These are phyloP conservation scores for Calocybe indica DNA, from an alignment of 768 basidiomycete species.

Conservation along the genomic window DNA sequence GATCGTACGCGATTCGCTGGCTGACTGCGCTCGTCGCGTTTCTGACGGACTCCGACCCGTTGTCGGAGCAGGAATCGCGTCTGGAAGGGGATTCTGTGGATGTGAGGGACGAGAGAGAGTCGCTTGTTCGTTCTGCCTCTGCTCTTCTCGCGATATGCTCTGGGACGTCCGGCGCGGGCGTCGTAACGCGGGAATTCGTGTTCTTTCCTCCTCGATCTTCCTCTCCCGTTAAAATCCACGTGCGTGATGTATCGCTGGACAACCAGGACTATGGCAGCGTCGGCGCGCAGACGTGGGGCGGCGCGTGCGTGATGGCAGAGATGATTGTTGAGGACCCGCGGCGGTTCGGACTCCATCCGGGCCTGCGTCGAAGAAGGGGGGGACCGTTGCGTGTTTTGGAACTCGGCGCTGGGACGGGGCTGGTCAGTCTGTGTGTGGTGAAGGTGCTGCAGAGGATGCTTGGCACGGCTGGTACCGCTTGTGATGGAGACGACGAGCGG, in stretches of 20 bases:
- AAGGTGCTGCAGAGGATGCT: slow-evolving; percentile 28
- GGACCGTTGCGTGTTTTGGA: slow-evolving; percentile 51
- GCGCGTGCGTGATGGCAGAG: slow-evolving; percentile 75
- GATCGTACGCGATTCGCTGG: slow-evolving; percentile 67
- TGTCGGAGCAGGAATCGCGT: background rate
- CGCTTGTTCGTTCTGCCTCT: slow-evolving; percentile 47
- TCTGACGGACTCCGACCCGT: slow-evolving; percentile 9
- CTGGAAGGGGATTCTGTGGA: slow-evolving; percentile 4
- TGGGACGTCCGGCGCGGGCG: slow-evolving; percentile 59
- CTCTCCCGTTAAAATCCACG: slow-evolving; percentile 26
- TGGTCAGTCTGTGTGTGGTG: slow-evolving; percentile 59
- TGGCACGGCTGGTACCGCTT: too few relatives aligned
- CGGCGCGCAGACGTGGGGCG: slow-evolving; percentile 88
- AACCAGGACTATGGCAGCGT: slow-evolving; percentile 67
- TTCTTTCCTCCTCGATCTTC: slow-evolving; percentile 24
- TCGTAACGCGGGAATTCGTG: slow-evolving; percentile 42
- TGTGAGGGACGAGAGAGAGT: slow-evolving; percentile 15
- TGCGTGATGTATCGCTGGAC: slow-evolving; percentile 67
- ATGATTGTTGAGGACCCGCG: slow-evolving; percentile 55
- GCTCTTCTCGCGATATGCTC: slow-evolving; percentile 60
- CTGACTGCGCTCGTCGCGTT: slow-evolving; percentile 56
- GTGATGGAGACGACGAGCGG: slow-evolving; percentile 6
- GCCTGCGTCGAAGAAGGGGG: background rate
- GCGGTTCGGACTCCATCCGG: slow-evolving; percentile 35
- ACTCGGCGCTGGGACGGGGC: slow-evolving; percentile 81